Conservation (phyloP, 108 stramenopile species). For the Epithemia pelagica region DNA sequence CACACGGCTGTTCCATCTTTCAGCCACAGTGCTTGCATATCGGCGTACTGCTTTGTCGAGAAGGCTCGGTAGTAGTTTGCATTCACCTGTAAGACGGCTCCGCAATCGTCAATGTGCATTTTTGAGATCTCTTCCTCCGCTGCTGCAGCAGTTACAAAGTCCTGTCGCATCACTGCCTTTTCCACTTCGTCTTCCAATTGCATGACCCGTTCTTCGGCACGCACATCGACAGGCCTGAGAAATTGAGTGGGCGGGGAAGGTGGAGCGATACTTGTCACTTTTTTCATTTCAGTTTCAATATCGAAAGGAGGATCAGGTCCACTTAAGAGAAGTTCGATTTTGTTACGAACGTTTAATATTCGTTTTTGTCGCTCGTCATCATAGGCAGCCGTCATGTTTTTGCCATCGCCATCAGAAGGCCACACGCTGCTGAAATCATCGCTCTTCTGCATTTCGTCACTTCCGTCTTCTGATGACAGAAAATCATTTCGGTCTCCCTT, state of each 20-base stretch:
- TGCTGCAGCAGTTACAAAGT: conserved; percentile 39
- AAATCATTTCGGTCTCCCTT: too few relatives aligned
- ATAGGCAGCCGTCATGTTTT: neutral
- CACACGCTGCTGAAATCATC: too few relatives aligned
- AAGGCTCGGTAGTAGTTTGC: conserved; percentile 74
- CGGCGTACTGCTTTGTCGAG: conserved; percentile 45
- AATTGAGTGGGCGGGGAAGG: conserved; percentile 21
- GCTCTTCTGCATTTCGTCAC: too few relatives aligned
- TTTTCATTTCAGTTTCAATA: conserved; percentile 41
- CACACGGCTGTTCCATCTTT: conserved; percentile 57
- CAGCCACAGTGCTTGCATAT: conserved; percentile 72
- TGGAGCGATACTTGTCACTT: conserved; percentile 35
- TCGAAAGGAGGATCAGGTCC: conserved; percentile 52
- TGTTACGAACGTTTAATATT: neutral
- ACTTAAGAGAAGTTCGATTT: conserved; percentile 45
- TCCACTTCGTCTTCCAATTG: conserved; percentile 40
- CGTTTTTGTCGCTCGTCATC: neutral
- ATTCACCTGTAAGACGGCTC: conserved; percentile 68
- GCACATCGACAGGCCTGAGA: conserved; percentile 11
- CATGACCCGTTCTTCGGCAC: conserved; percentile 26
- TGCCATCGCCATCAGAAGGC: neutral
- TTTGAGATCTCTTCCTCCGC: conserved; percentile 50
- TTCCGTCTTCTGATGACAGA: too few relatives aligned
- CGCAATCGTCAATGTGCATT: conserved; percentile 76
- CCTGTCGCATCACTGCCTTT: conserved; percentile 32